Base-by-base conservation (phyloP, 2,329 filamentous ascomycete genomes). In the Aspergillus ruber region DNA sequence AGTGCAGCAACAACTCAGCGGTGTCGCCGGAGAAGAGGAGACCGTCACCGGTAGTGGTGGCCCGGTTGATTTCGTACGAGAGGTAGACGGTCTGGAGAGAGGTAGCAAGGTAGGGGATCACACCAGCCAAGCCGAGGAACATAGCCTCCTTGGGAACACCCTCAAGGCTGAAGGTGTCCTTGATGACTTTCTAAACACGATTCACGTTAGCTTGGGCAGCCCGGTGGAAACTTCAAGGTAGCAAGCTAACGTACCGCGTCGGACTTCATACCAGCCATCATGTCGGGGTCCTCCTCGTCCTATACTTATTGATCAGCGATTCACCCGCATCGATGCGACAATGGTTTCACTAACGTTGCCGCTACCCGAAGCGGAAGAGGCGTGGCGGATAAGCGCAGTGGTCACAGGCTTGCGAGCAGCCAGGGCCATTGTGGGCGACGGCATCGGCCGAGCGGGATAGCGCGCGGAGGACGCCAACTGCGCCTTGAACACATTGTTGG, bases 61-160 rank as follows among this genome's bases (percentile, higher is more conserved):
- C 73, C 51, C 85, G 82, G 65, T 89, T 90, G 55, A 95, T 82
- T 60, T 93, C 83, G 78, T 84, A 95, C 2, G 88, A 82, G 35
- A 94, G 82, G 64, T 83, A 90, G 46, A 94, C 78, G 1, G 90
- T 95, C 29, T 87, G 82, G 3, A 90, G 63, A 0, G 90, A 95
- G 4, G 90, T 96, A 38, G 78, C 86, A 8, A 94, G 74, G 69
- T 95, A 96, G 41, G 93, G 89, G 4, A 95, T 61, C 1, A 94
- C 84, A 60, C 89, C 90, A 5, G 86, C 86, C 49, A 88, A 74
- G 47, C 86, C 86, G 39, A 90, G 77, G 49, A 78, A 74, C 43
- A 84, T 76, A 18, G 85, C 81, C 63, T 87, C 82, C 58, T 75
- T 80, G 6, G 86, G 86, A 3, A 89, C 85, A 2, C 73, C 71